Evolutionary conservation across 805 yeast genomes (phyloP), one percentile per base, ranked within the genome.

Genomic region (Huiozyma sinensis): DNA sequence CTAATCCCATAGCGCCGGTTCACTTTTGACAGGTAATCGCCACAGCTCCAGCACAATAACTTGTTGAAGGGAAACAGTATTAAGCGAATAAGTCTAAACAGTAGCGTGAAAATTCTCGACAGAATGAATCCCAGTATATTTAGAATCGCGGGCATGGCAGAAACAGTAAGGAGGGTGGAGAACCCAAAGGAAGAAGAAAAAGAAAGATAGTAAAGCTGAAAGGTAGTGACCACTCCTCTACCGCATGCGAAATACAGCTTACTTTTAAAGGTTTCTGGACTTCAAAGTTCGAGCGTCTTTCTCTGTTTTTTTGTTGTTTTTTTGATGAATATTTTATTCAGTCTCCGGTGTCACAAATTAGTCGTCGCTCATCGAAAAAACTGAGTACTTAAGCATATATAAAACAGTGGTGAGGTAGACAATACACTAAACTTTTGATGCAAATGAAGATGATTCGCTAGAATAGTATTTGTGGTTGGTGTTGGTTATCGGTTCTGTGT

Each of bases 1-100:
- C 46, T 49, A 8, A 69, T 42, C 28, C 75, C 52, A 44, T 67
- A 62, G 38, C 50, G 55, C 24, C 54, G 48, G 42, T 63, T 64
- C 27, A 62, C 42, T 11, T 40, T 45, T 13, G 50, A 50, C 11
- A 58, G 47, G 41, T 36, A 48, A 8, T 44, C 47, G 32, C 48
- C 51, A 8, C 40, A 52, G 10, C 28, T 37, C 44, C 48, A 49
- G 30, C 35, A 41, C 24, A 40, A 47, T 6, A 46, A 12, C 5
- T 33, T 33, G 9, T 24, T 27, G 6, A 53, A 17, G 27, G 61
- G 56, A 10, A 42, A 42, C 3, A 56, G n/a, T 5, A 58, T 42
- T 5, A 55, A 28, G 8, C 47, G 41, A 4, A 57, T 12, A 10
- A 55, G 9, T 13, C 60, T 39, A 12, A 43, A 47, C 6, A 49